phyloP scores from a whole-genome alignment of 768 basidiomycete species.

The Trametes sanguinea region DNA sequence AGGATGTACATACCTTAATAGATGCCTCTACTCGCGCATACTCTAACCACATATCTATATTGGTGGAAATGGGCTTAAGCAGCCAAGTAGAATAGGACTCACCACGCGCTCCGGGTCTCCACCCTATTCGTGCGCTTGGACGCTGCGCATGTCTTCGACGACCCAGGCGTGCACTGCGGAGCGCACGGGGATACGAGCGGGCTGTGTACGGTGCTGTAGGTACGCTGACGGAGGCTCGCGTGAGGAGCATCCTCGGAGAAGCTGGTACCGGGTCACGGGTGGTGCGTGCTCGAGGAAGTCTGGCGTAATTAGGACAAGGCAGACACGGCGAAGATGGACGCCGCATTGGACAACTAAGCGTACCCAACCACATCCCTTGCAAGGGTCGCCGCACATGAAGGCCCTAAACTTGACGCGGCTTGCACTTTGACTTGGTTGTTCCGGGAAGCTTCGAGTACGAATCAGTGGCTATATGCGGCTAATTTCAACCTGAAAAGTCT shows the following conservation, averaged over 20 bases:
- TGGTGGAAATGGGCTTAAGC: too few relatives aligned
- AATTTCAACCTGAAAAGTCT: too few relatives aligned
- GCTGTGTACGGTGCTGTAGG: constrained; percentile 63
- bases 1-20: too few relatives aligned
- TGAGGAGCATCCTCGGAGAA: constrained; percentile 69
- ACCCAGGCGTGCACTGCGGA: constrained; percentile 55
- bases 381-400: too few relatives aligned
- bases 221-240: constrained; percentile 67
- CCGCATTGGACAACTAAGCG: constrained; percentile 32
- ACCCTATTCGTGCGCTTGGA: constrained; percentile 74
- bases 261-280: constrained; percentile 68
- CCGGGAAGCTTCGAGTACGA: too few relatives aligned
- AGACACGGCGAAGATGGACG: constrained; percentile 31
- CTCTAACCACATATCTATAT: too few relatives aligned
- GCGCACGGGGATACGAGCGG: constrained; percentile 60
- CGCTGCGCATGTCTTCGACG: constrained; percentile 64
- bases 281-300: constrained; percentile 73
- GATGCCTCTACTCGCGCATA: too few relatives aligned
- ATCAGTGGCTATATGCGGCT: too few relatives aligned
- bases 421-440: too few relatives aligned
- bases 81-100: too few relatives aligned
- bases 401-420: too few relatives aligned
- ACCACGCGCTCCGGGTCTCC: constrained; percentile 67
- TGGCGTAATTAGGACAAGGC: constrained; percentile 23
- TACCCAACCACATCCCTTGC: too few relatives aligned